A percentile compares a stretch with the other conserved stretches of the same genome.
phyloP scores from a whole-genome alignment of 2,329 filamentous ascomycete genomes.

The Fusarium penzigii region DNA sequence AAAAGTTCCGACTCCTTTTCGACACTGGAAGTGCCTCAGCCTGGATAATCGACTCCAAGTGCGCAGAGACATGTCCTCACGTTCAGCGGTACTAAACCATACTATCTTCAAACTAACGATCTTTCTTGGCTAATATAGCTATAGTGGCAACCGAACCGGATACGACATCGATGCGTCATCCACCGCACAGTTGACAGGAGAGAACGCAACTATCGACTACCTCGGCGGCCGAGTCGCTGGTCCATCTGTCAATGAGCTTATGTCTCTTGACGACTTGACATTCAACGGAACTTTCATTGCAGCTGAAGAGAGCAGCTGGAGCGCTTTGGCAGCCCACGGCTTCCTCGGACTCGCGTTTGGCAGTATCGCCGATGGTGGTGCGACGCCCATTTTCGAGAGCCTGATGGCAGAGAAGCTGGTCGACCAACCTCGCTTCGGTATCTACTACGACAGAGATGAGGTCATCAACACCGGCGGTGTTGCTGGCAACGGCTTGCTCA shows the following conservation, averaged over 20 bases:
- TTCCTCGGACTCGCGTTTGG: constrained; percentile 38
- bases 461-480: constrained; percentile 1
- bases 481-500: constrained; percentile 30
- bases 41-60: constrained; percentile 34
- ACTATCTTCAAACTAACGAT: no score
- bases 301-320: constrained; percentile 33
- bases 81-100: constrained; percentile 21
- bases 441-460: constrained; percentile 31
- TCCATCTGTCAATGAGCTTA: constrained; percentile 28
- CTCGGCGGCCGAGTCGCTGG: constrained; percentile 33
- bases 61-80: constrained; percentile 30
- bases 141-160: constrained; percentile 26
- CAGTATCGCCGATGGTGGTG: constrained; percentile 31
- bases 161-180: constrained; percentile 32
- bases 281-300: constrained; percentile 35
- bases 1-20: constrained; percentile 31
- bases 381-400: constrained; percentile 35
- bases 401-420: constrained; percentile 31
- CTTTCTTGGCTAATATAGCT: not conserved
- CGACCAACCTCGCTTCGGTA: constrained; percentile 34
- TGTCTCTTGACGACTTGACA: constrained; percentile 12
- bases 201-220: constrained; percentile 29
- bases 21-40: constrained; percentile 38
- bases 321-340: constrained; percentile 32
- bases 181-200: constrained; percentile 23